phyloP scores from a whole-genome alignment of 2,329 filamentous ascomycete species.

The Geosmithia flava region DNA sequence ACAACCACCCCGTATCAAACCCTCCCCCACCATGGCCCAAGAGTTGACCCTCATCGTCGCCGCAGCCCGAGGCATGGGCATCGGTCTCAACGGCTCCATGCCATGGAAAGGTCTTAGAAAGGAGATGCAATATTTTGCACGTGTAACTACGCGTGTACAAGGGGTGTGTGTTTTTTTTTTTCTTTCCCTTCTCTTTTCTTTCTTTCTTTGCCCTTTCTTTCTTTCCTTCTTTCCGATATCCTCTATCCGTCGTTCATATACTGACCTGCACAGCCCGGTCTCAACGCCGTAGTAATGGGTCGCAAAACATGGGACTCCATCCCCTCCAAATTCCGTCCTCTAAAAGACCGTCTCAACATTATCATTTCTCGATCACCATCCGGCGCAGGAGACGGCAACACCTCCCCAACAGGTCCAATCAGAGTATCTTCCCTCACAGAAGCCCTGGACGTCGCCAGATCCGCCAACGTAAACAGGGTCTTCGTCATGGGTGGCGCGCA shows the following conservation, averaged over 20 bases:
- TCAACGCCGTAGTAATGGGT: slow-evolving; percentile 88
- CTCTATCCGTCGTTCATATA: not conserved
- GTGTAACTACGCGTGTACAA: slow-evolving; percentile 59
- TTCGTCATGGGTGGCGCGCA: slow-evolving; percentile 88
- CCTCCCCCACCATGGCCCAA: slow-evolving; percentile 15
- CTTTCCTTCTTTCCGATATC: slow-evolving; percentile 4
- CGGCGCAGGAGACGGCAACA: slow-evolving; percentile 11
- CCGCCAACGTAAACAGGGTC: slow-evolving; percentile 39
- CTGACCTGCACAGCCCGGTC: slow-evolving; percentile 14
- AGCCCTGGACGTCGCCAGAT: slow-evolving; percentile 36
- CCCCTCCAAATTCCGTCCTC: slow-evolving; percentile 63
- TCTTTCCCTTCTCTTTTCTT: not conserved
- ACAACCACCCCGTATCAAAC: slow-evolving; percentile 10
- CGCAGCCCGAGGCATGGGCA: slow-evolving; percentile 83
- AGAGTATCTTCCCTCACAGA: slow-evolving; percentile 45
- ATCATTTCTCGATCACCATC: slow-evolving; percentile 60
- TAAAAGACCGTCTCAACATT: slow-evolving; percentile 71
- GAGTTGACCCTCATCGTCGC: slow-evolving; percentile 87
- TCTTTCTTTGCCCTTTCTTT: not conserved
- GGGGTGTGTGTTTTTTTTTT: not conserved
- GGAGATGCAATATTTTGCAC: slow-evolving; percentile 92
- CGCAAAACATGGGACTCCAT: slow-evolving; percentile 95
- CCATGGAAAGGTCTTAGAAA: slow-evolving; percentile 83
- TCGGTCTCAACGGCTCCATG: slow-evolving; percentile 65
- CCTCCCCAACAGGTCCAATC: slow-evolving; percentile 29